Evolutionary conservation across 2,329 filamentous ascomycete species (phyloP).

Genomic region (Arthrobotrys conoides): DNA sequence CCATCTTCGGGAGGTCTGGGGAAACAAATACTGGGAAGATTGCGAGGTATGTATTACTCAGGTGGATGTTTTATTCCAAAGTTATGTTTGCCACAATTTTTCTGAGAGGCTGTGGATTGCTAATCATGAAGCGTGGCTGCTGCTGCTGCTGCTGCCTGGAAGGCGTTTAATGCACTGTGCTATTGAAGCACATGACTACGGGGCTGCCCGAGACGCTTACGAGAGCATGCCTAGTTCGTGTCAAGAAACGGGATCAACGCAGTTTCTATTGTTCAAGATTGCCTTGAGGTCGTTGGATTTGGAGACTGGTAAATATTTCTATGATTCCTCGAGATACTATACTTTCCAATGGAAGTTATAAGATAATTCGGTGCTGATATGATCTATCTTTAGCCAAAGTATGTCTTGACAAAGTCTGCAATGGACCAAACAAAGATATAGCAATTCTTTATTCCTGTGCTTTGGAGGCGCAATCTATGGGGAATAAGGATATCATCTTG

Average conservation of each 20-base stretch:
- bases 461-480: conserved; percentile 78
- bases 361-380: conserved; percentile 21
- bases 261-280: conserved; percentile 82
- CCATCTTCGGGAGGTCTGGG: conserved; percentile 77
- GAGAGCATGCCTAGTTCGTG: conserved; percentile 73
- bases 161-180: conserved; percentile 83
- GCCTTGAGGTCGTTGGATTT: conserved; percentile 74
- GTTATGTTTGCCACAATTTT: not conserved
- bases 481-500: conserved; percentile 75
- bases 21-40: conserved; percentile 78
- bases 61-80: not conserved
- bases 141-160: conserved; percentile 38
- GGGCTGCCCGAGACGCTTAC: conserved; percentile 73
- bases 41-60: conserved; percentile 71
- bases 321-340: not conserved
- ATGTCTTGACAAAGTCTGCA: conserved; percentile 75
- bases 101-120: not conserved
- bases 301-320: conserved; percentile 69
- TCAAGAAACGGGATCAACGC: conserved; percentile 76
- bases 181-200: conserved; percentile 73
- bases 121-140: conserved; percentile 57
- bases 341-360: not conserved
- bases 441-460: conserved; percentile 84
- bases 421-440: conserved; percentile 71
- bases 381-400: conserved; percentile 70